phyloP scores from a whole-genome alignment of 345 rosid genomes.

The Streptanthus diversifolius region DNA sequence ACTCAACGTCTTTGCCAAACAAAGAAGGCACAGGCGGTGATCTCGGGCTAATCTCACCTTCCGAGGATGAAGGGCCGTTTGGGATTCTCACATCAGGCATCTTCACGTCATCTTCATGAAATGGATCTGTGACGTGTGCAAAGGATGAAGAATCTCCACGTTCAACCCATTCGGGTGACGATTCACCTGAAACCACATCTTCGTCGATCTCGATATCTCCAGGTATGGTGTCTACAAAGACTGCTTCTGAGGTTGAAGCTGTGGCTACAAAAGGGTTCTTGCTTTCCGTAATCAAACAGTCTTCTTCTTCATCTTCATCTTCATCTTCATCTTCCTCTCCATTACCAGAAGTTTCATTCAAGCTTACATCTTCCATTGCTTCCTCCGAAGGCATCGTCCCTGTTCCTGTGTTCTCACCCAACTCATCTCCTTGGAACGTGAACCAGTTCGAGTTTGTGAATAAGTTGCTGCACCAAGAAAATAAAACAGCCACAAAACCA shows the following conservation, averaged over 20 bases:
- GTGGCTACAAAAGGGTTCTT: conserved; percentile 25
- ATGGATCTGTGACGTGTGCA: conserved; percentile 42
- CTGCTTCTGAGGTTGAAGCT: conserved; percentile 37
- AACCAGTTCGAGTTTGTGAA: conserved; percentile 98
- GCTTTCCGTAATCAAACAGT: conserved; percentile 45
- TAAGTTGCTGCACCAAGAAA: conserved; percentile 51
- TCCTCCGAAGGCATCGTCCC: conserved; percentile 56
- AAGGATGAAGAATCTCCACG: conserved; percentile 56
- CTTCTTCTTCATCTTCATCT: conserved; percentile 48
- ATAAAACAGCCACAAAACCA: background rate
- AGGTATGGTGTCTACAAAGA: conserved; percentile 1
- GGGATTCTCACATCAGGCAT: conserved; percentile 42
- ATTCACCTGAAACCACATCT: conserved; percentile 52
- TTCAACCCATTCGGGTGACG: conserved; percentile 72
- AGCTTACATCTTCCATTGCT: conserved; percentile 73
- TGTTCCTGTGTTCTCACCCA: conserved; percentile 46
- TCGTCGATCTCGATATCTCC: conserved; percentile 47
- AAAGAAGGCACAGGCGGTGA: conserved; percentile 60
- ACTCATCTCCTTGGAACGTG: conserved; percentile 84
- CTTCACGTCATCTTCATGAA: conserved; percentile 34
- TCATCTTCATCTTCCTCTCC: conserved; percentile 76
- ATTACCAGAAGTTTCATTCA: conserved; percentile 65
- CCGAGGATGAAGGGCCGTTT: conserved; percentile 35
- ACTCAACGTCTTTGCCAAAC: conserved; percentile 90
- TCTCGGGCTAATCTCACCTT: conserved; percentile 36